Base-by-base conservation (phyloP, 768 basidiomycete species). In the Lactarius deliciosus region DNA sequence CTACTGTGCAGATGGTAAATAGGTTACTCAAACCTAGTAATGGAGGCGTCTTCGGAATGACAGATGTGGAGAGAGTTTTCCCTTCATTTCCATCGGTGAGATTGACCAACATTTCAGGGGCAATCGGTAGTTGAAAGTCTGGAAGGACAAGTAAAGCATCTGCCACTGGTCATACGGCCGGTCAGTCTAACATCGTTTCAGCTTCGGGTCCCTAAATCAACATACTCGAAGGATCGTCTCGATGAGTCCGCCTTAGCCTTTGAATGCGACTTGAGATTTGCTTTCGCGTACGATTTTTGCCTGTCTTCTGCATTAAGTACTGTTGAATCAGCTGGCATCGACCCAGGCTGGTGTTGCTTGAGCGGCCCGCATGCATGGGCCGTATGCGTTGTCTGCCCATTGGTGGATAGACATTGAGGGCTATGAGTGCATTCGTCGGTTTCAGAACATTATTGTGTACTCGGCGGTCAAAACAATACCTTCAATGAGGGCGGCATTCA, bases 181-280 rank as follows among this genome's bases (percentile, higher is more conserved):
- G 50, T 66, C 28, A 63, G 40, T n/a, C 25, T 22, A 30, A 28
- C 9, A 40, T 11, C 43, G 32, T 38, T 18, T 18, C n/a, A 41
- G 25, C 18, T 25, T 53, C 28, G 47, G 18, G 25, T 25, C 38
- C 18, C 11, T 18, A 76, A 77, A 28, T 65, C 11, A 36, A 77
- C 79, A 32, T 65, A 78, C 77, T 74, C 22, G 73, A 60, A 30
- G 75, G 73, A 56, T 77, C 72, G 58, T 76, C 70, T 54, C 73
- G 76, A 15, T 77, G 71, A 13, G 73, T 73, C 41, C 75, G 79
- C 61, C 80, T 78, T 16, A 78, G 60, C 58, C 79, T 70, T 69
- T 78, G 78, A 56, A 78, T 73, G 45, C 80, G 79, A 66, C 78
- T 78, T 30, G 78, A 79, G 38, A 78, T 78, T 64, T 78, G 78